Evolutionary conservation across 148 eudicot genomes (phyloP), one percentile per base, ranked within the genome.

Genomic region (Cornus florida): DNA sequence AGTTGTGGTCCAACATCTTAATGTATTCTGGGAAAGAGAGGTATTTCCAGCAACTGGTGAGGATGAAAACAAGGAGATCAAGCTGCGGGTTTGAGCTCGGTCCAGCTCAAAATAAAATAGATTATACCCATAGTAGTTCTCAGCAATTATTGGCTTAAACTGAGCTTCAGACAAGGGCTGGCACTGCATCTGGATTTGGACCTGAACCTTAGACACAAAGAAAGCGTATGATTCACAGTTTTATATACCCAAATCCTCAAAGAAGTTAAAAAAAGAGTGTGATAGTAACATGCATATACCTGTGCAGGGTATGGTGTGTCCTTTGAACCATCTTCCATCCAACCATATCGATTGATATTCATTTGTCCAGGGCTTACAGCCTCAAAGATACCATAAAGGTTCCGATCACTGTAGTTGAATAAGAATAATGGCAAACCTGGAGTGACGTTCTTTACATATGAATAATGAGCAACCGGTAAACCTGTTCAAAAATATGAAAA

Each of bases 311-410:
- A 93, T 43, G 79, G 85, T 24, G 98, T 89, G 6, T 0, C 35
- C 35, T 75, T 83, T 67, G 78, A 53, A 64, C 86, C 90, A 69
- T 89, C 89, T 59, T 72, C 62, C 50, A 89, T 86, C 98, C 98
- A 93, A 10, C 83, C 95, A 79, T 83, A 77, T 31, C 75, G 84
- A 72, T 93, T 59, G 24, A 93, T 86, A 66, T 86, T 73, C 81
- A 86, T 23, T 78, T 84, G 85, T 12, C 97, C 97, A 20, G 70
- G 39, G 60, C 91, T 82, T 53, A 79, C 73, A 64, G 97, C 95
- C 85, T 90, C 92, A 79, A 74, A 93, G 33, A 93, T 84, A 38
- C 97, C 97, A 83, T 93, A 90, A 72, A 93, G 93, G 78, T 72
- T 89, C 70, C 95, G 80, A 70, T 89, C 89, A 75, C 85, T 85